Evolutionary conservation across 352 stramenopile species (phyloP).

Genomic region (Pythium sp.): DNA sequence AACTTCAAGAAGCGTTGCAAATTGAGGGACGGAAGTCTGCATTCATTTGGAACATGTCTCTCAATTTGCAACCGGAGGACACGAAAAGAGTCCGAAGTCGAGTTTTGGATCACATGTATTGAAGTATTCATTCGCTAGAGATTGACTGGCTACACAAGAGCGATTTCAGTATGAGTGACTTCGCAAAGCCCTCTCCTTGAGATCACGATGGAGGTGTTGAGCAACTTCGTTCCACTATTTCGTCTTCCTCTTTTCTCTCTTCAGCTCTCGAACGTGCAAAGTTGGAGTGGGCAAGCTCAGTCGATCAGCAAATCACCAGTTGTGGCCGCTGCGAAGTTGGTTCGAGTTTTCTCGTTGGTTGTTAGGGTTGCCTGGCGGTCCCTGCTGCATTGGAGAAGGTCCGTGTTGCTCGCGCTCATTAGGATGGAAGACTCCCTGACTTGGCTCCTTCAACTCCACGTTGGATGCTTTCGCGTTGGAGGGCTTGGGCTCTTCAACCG

Average conservation of each 20-base stretch:
- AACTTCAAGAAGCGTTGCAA: conserved; percentile 11
- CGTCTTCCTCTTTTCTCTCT: background rate
- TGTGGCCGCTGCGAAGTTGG: background rate
- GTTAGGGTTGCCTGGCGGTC: background rate
- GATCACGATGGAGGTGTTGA: background rate
- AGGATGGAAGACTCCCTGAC: background rate
- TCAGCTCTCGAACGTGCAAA: background rate
- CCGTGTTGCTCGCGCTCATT: background rate
- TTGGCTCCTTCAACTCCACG: background rate
- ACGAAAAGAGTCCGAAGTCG: background rate
- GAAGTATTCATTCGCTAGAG: background rate
- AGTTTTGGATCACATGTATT: background rate
- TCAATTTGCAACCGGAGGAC: background rate
- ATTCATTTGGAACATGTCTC: background rate
- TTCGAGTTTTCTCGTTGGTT: background rate
- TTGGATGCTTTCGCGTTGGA: background rate
- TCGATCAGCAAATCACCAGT: background rate
- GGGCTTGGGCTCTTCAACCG: background rate
- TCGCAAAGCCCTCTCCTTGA: background rate
- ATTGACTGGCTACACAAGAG: background rate
- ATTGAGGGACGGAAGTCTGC: background rate
- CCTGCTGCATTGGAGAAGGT: background rate
- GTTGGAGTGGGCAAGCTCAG: background rate
- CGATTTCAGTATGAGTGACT: background rate
- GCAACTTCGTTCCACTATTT: background rate